These are phyloP conservation scores for Entrophospora sp. DNA, from an alignment of 192 early-diverging fungal genomes.

Conservation along the genomic window DNA sequence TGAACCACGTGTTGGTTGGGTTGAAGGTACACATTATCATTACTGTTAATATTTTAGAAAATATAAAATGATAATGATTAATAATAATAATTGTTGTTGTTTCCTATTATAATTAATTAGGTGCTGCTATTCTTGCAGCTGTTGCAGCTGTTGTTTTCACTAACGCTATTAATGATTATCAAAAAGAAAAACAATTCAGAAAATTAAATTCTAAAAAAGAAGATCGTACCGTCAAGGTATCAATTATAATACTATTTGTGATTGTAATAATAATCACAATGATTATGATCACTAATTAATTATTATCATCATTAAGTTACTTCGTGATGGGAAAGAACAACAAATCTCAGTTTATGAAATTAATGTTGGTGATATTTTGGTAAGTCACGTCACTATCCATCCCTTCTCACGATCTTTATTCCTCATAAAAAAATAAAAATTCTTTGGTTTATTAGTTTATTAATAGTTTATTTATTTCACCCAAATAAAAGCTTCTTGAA, in stretches of 20 bases:
- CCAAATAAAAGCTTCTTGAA: conserved; percentile 49
- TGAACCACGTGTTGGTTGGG: conserved; percentile 72
- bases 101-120: conserved; percentile 24
- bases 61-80: no score
- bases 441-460: no score
- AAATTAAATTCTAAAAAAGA: conserved; percentile 83
- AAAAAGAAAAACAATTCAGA: conserved; percentile 84
- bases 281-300: no score
- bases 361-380: conserved; percentile 83
- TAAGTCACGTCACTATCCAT: no score
- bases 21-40: conserved; percentile 41
- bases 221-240: conserved; percentile 64
- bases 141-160: conserved; percentile 87
- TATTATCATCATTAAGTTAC: conserved; percentile 18
- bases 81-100: no score
- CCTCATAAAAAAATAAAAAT: no score
- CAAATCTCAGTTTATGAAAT: conserved; percentile 73
- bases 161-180: conserved; percentile 83
- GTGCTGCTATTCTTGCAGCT: conserved; percentile 72
- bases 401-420: no score
- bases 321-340: conserved; percentile 65
- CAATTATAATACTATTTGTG: background rate
- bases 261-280: no score
- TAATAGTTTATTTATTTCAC: no score
- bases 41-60: no score